Conservation (phyloP, 768 basidiomycete species). For the Russula foetens region DNA sequence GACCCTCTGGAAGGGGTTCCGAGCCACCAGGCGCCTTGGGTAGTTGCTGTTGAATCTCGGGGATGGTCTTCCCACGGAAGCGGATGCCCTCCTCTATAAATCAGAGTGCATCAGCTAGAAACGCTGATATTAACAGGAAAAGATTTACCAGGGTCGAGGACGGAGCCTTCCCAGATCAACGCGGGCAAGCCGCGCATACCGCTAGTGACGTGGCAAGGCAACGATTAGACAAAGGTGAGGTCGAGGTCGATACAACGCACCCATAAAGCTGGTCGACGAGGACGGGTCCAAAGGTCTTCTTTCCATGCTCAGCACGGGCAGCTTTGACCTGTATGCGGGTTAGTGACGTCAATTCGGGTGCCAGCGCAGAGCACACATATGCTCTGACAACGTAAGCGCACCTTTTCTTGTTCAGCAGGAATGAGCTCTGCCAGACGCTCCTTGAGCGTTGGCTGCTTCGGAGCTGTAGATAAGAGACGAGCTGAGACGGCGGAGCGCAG, state of each 20-base stretch:
- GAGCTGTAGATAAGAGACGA: slow-evolving; percentile 55
- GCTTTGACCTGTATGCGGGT: slow-evolving; percentile 56
- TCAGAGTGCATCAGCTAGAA: slow-evolving; percentile 12
- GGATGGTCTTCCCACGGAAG: slow-evolving; percentile 94
- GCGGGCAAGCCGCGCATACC: slow-evolving; percentile 88
- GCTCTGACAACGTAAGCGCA: slow-evolving; percentile 26
- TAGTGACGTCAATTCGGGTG: slow-evolving; percentile 10
- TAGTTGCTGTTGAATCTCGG: slow-evolving; percentile 77
- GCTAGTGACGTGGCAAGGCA: slow-evolving; percentile 30
- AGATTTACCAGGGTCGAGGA: slow-evolving; percentile 77
- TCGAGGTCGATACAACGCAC: slow-evolving; percentile 31
- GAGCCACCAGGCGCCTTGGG: slow-evolving; percentile 85
- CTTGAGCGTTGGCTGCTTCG: slow-evolving; percentile 74
- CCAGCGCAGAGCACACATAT: background rate
- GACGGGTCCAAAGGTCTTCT: slow-evolving; percentile 90
- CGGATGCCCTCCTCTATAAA: slow-evolving; percentile 87
- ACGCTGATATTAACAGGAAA: background rate
- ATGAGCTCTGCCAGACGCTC: slow-evolving; percentile 92
- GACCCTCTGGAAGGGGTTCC: slow-evolving; percentile 87
- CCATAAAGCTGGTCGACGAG: slow-evolving; percentile 88
- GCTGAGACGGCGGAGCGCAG: slow-evolving; percentile 38
- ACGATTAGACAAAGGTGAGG: slow-evolving; percentile 6
- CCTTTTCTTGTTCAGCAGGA: slow-evolving; percentile 74
- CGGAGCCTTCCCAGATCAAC: slow-evolving; percentile 97
- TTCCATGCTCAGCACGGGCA: slow-evolving; percentile 78